Conservation (phyloP, 257 asterid genomes). For the Salvia miltiorrhiza region DNA sequence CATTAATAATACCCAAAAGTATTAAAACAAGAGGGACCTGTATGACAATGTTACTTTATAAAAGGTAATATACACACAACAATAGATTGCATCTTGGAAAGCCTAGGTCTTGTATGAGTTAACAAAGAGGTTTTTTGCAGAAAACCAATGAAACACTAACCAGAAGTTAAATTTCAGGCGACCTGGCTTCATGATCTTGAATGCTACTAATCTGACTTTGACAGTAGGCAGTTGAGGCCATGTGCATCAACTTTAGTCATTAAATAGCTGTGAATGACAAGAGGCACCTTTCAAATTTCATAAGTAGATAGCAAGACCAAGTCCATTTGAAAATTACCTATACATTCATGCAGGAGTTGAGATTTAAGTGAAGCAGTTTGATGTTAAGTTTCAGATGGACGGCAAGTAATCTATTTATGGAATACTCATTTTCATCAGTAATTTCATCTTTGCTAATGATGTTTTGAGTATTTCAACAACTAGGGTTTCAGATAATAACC, state of each 20-base stretch:
- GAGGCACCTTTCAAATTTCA: not conserved
- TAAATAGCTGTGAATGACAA: not conserved
- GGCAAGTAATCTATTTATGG: not conserved
- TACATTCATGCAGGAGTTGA: slow-evolving; percentile 6
- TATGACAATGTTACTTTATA: not conserved
- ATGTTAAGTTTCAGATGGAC: slow-evolving; percentile 1
- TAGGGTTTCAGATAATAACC: not conserved
- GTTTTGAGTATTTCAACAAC: not conserved
- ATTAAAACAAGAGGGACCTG: not conserved
- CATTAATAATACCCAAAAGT: too few species aligned
- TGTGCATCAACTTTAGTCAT: not conserved
- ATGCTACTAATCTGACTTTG: not conserved
- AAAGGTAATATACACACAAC: not conserved
- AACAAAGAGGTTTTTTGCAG: too few species aligned
- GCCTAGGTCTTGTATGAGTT: too few species aligned
- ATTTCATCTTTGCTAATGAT: not conserved
- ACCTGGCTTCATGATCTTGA: not conserved
- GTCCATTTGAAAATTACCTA: not conserved
- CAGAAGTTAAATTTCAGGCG: too few species aligned
- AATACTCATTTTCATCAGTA: not conserved
- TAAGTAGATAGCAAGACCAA: not conserved
- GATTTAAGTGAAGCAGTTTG: not conserved
- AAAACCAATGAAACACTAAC: too few species aligned
- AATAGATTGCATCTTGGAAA: not conserved
- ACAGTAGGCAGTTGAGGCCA: not conserved